Conservation (phyloP, 1,284 basidiomycete species). For the Lignosus rhinocerotis region DNA sequence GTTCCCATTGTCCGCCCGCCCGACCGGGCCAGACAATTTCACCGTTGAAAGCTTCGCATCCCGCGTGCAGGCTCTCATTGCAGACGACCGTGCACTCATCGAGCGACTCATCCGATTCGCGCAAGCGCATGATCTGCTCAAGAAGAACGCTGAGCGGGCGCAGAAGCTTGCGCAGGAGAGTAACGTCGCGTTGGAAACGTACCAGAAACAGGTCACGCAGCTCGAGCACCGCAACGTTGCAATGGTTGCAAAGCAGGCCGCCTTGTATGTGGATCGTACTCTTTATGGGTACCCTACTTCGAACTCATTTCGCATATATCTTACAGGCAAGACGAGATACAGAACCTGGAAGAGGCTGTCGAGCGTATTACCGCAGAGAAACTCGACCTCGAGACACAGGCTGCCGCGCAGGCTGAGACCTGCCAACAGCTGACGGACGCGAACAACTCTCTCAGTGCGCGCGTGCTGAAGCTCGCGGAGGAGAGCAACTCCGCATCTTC, state of each 20-base stretch:
- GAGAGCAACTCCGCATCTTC: constrained; percentile 68
- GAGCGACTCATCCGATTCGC: constrained; percentile 82
- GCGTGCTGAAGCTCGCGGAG: constrained; percentile 71
- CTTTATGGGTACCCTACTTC: constrained; percentile 1
- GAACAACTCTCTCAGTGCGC: constrained; percentile 74
- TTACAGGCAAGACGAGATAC: constrained; percentile 68
- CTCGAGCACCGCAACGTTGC: constrained; percentile 73
- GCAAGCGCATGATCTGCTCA: constrained; percentile 83
- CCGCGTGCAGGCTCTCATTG: constrained; percentile 77
- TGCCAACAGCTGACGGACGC: constrained; percentile 72
- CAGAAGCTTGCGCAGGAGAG: constrained; percentile 87
- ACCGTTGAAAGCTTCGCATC: constrained; percentile 70
- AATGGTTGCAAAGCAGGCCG: constrained; percentile 50
- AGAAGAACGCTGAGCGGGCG: constrained; percentile 87
- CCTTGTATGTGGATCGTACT: constrained; percentile 48
- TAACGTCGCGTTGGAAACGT: constrained; percentile 76
- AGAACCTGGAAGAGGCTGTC: constrained; percentile 59
- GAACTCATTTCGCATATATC: constrained; percentile 8
- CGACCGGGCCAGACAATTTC: constrained; percentile 41
- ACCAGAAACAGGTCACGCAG: constrained; percentile 81
- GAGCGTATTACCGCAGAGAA: constrained; percentile 66
- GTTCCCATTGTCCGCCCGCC: constrained; percentile 37
- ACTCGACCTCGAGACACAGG: constrained; percentile 66
- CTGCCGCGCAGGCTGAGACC: constrained; percentile 71
- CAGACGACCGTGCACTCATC: constrained; percentile 80